Percentiles rank a stretch among this genome's conserved stretches.
These are phyloP conservation scores for Wickerhamomyces bovis DNA, from an alignment of 805 yeast genomes.

Conservation along the genomic window DNA sequence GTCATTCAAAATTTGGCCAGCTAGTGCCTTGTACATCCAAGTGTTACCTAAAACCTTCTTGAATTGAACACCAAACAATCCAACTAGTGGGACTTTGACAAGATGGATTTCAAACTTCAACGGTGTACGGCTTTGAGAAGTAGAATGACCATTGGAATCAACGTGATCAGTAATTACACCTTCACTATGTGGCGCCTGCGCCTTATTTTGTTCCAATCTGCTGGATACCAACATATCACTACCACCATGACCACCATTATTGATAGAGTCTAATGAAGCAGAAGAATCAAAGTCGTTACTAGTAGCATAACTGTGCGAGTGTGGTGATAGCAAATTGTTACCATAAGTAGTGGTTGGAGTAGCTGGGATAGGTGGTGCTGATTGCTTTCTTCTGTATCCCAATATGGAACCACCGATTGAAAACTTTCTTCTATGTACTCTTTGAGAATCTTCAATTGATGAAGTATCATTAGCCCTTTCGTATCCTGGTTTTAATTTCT, in stretches of 20 bases:
- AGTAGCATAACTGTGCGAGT: conserved; percentile 23
- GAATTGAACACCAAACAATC: conserved; percentile 90
- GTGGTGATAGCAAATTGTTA: conserved; percentile 25
- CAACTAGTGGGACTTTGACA: conserved; percentile 86
- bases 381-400: conserved; percentile 41
- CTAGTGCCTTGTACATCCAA: conserved; percentile 90
- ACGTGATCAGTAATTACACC: neutral
- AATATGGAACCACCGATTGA: conserved; percentile 55
- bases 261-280: conserved; percentile 57
- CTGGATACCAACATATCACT: conserved; percentile 53
- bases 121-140: conserved; percentile 44
- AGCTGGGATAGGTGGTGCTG: conserved; percentile 39
- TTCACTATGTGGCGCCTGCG: conserved; percentile 10
- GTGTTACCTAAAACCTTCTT: conserved; percentile 91
- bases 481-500: neutral
- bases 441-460: conserved; percentile 19
- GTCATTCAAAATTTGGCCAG: conserved; percentile 62
- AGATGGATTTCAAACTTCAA: conserved; percentile 85
- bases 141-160: conserved; percentile 1
- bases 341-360: conserved; percentile 42
- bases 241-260: conserved; percentile 38
- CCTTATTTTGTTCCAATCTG: conserved; percentile 43
- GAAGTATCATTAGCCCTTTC: conserved; percentile 8
- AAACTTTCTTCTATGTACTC: conserved; percentile 54
- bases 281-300: conserved; percentile 34